Base-by-base conservation (phyloP, 1,284 basidiomycete genomes). In the Ceratobasidium sp. region DNA sequence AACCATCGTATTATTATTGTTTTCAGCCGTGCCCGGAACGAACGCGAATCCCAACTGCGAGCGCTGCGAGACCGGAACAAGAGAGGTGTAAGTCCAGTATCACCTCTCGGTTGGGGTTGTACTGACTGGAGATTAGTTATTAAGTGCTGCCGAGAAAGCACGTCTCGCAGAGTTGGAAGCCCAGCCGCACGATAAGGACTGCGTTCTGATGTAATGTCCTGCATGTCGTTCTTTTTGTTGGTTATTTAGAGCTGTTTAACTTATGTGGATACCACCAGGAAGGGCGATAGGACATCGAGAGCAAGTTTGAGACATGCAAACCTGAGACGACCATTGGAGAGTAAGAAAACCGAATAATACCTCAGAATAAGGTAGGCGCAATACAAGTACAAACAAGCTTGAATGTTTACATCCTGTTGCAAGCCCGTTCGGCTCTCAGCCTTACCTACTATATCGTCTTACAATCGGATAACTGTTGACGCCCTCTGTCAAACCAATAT, bases 21-120 rank as follows among this genome's bases (percentile, higher is more conserved):
- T 49, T 40, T 26, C 49, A 94, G 93, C 81, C 92, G 93, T 28
- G 92, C 93, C 49, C 91, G 87, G 85, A 91, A 90, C 12, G 93
- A 94, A 84, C 87, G 89, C 82, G 91, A 91, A 82, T 93, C 92
- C 82, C 87, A 87, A 81, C 83, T 89, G 79, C 90, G 89, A 83
- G 93, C 91, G 1, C 90, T 94, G 89, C 86, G 89, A 82, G 91
- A 89, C 78, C 89, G 93, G 40, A 92, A 90, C 4, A 89, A 88
- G 87, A 94, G 92, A 84, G 93, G 93, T 60, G 87, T 92, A 82
- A 82, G 89, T 85, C 18, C 6, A 18, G 56, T n/a, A 23, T 40
- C 39, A 3, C 61, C 9, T n/a, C 53, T 70, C 67, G 26, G 10
- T 28, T 53, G 49, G 49, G 28, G 40, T 46, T 53, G 51, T 75